Conservation (phyloP, 495 filamentous ascomycete genomes). For the Hypoxylon fuscum region DNA sequence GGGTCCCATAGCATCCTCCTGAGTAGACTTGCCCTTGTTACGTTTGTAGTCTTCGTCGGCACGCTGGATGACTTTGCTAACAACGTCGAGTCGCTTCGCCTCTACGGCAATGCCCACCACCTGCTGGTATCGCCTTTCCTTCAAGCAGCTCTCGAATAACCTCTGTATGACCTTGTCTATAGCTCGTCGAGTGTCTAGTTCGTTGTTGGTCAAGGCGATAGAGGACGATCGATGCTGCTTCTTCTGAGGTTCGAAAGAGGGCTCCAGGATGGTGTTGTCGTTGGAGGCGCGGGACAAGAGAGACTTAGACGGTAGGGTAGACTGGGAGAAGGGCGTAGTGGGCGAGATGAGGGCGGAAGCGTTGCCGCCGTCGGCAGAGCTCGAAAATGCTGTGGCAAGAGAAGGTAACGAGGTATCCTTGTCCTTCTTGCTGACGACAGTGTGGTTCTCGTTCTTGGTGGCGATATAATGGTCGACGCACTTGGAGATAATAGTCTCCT, state of each 20-base stretch:
- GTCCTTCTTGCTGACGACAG: constrained; percentile 54
- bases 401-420: constrained; percentile 67
- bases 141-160: constrained; percentile 90
- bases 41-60: constrained; percentile 82
- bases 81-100: constrained; percentile 89
- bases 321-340: constrained; percentile 93
- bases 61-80: constrained; percentile 84
- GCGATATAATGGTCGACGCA: constrained; percentile 98
- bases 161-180: constrained; percentile 85
- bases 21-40: constrained; percentile 59
- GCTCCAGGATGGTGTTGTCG: constrained; percentile 69
- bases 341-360: constrained; percentile 80
- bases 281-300: constrained; percentile 74
- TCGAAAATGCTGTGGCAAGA: constrained; percentile 77
- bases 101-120: constrained; percentile 99
- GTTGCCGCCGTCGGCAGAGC: constrained; percentile 66
- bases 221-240: constrained; percentile 60
- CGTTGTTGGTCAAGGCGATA: constrained; percentile 54
- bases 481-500: constrained; percentile 98
- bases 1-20: constrained; percentile 61
- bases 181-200: constrained; percentile 65
- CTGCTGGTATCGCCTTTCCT: constrained; percentile 87
- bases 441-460: constrained; percentile 75
- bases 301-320: constrained; percentile 87
- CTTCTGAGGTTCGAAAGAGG: constrained; percentile 66